Conservation (phyloP, 1,284 basidiomycete species). For the Leccinum variabile region DNA sequence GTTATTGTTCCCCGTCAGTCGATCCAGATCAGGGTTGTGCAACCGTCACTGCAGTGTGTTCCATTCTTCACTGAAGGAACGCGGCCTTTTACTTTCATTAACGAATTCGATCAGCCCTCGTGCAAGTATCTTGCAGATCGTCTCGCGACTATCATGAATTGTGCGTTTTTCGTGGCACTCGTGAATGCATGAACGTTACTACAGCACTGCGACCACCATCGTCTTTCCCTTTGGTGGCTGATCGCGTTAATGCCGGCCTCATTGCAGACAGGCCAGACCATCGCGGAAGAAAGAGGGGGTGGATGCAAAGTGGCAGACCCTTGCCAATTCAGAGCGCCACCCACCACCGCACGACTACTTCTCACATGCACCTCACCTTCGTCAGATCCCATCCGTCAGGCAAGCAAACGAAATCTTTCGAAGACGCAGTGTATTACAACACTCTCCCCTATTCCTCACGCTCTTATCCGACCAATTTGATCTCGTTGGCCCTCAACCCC, state of each 20-base stretch:
- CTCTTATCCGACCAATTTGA: conserved; percentile 19
- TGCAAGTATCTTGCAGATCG: conserved; percentile 14
- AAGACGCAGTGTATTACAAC: conserved; percentile 13
- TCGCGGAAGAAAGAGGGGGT: conserved; percentile 5
- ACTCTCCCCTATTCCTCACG: conserved; percentile 9
- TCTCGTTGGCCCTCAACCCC: conserved; percentile 51
- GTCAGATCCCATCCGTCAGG: conserved; percentile 4
- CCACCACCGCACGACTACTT: neutral
- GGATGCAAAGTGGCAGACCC: conserved; percentile 9
- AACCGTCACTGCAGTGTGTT: neutral
- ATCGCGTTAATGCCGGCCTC: conserved; percentile 16
- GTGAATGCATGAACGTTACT: conserved; percentile 1
- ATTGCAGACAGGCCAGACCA: conserved; percentile 17
- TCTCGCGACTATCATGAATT: conserved; percentile 16
- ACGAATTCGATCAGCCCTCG: neutral
- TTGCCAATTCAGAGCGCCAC: conserved; percentile 5
- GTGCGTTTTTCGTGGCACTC: conserved; percentile 5
- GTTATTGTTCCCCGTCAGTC: neutral
- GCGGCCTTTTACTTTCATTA: conserved; percentile 6
- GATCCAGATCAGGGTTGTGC: conserved; percentile 1
- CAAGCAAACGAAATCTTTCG: neutral
- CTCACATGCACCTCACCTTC: conserved; percentile 1
- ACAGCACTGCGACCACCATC: conserved; percentile 6
- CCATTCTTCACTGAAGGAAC: conserved; percentile 10
- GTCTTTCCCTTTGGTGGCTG: conserved; percentile 1